Evolutionary conservation across 2,329 filamentous ascomycete genomes (phyloP).

Genomic region (Colletotrichum euphorbiae): DNA sequence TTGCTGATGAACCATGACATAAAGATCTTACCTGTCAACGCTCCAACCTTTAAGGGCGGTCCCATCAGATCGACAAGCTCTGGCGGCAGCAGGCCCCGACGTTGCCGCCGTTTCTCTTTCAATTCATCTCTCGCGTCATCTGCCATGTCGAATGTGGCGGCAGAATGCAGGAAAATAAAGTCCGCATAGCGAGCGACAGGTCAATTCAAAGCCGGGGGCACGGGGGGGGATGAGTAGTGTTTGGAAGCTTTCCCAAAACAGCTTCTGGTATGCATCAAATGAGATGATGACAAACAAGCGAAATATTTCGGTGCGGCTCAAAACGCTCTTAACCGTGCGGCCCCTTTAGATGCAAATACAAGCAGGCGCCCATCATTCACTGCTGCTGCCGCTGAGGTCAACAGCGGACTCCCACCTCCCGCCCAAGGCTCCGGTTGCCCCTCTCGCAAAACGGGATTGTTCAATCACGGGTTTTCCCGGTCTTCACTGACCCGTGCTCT

Average conservation of each 20-base stretch:
- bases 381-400: not conserved
- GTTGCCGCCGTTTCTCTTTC: constrained; percentile 38
- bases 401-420: not conserved
- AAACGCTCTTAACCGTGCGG: constrained; percentile 14
- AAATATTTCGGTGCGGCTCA: constrained; percentile 38
- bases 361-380: not conserved
- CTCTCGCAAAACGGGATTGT: constrained; percentile 35
- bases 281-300: constrained; percentile 17
- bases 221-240: not conserved
- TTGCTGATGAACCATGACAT: no score
- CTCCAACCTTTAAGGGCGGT: constrained; percentile 69
- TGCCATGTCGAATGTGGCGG: constrained; percentile 40
- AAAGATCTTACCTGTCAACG: constrained; percentile 63
- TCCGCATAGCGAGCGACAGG: not conserved
- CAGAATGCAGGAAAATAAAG: constrained; percentile 3
- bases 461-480: constrained; percentile 40
- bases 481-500: constrained; percentile 19
- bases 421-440: constrained; percentile 10
- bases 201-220: not conserved
- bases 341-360: constrained; percentile 26
- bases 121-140: constrained; percentile 24
- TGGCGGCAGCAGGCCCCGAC: constrained; percentile 54
- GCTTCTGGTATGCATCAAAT: constrained; percentile 25
- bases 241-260: constrained; percentile 26
- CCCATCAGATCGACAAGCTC: constrained; percentile 58